Base-by-base conservation (phyloP, 2,329 filamentous ascomycete genomes). In the Penicillium griseofulvum region DNA sequence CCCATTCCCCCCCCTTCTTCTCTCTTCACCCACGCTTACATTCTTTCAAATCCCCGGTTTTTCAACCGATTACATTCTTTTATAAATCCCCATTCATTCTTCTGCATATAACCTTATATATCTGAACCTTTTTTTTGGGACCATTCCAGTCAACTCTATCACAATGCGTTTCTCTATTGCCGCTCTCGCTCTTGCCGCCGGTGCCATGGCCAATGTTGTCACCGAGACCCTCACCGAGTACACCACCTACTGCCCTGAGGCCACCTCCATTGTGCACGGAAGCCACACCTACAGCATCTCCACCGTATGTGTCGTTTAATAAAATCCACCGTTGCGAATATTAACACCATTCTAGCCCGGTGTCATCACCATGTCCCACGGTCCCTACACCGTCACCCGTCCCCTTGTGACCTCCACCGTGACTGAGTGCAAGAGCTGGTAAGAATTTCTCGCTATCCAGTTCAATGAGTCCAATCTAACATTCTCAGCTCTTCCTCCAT, bases 191-290 rank as follows among this genome's bases (percentile, higher is more conserved):
- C 72, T 71, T 62, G 76, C 71, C 61, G 70, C 71, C 61, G 71
- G 69, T 65, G 75, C 69, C 60, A 62, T 69, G 49, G 75, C 74
- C 54, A 57, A 54, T 48, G 56, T 71, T 75, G 81, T 80, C 76
- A 90, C 86, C 65, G 83, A 87, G 80, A 78, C 85, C 63, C 82
- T 90, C 62, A 85, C 84, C 55, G 75, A 78, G 55, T 83, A 83
- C 79, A 85, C 82, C 76, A 91, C 87, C 71, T 89, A 81, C 84
- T 91, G 88, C 84, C 87, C 88, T 22, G 79, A 70, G 64, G 73
- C 87, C 62, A 90, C 87, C 66, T 74, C 78, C 66, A 75, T 90
- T 74, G 83, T 81, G 68, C 80, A 87, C 77, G 82, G 81, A 71
- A 78, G 75, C 75, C 79, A 81, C 73, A 89, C 86, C 76, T 89